phyloP scores from a whole-genome alignment of 2,329 filamentous ascomycete genomes.

The Lanzia echinophila region DNA sequence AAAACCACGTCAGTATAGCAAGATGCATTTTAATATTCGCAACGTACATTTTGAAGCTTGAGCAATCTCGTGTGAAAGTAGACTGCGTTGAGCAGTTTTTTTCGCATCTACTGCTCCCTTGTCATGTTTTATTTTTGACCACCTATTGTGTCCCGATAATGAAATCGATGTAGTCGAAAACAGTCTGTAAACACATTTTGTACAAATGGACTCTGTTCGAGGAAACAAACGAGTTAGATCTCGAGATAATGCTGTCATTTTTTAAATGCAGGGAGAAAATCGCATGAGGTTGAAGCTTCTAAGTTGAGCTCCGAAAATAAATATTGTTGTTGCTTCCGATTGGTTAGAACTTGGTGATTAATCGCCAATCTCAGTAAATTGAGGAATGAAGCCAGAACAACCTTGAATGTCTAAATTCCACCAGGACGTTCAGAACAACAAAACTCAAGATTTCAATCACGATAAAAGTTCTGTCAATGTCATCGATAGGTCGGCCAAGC shows the following conservation, averaged over 20 bases:
- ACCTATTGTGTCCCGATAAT: slow-evolving; percentile 76
- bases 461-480: slow-evolving; percentile 25
- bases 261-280: not conserved
- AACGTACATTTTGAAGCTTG: slow-evolving; percentile 65
- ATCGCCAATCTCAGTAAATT: slow-evolving; percentile 5
- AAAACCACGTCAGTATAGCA: slow-evolving; percentile 12
- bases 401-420: not conserved
- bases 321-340: slow-evolving; percentile 8
- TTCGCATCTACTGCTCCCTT: slow-evolving; percentile 80
- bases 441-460: slow-evolving; percentile 1
- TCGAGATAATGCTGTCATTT: slow-evolving; percentile 27
- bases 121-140: slow-evolving; percentile 94
- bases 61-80: slow-evolving; percentile 66
- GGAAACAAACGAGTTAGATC: slow-evolving; percentile 16
- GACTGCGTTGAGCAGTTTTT: slow-evolving; percentile 64
- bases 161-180: slow-evolving; percentile 39
- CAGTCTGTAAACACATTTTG: slow-evolving; percentile 18
- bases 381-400: slow-evolving; percentile 9
- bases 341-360: slow-evolving; percentile 2
- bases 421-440: slow-evolving; percentile 2
- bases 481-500: slow-evolving; percentile 23
- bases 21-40: not conserved
- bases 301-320: not conserved
- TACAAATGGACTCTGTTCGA: slow-evolving; percentile 17
- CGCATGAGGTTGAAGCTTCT: not conserved